A percentile compares a stretch with the other conserved stretches of the same genome.
Evolutionary conservation across 441 rosid species (phyloP).

Genomic region (Macaranga tanarius): DNA sequence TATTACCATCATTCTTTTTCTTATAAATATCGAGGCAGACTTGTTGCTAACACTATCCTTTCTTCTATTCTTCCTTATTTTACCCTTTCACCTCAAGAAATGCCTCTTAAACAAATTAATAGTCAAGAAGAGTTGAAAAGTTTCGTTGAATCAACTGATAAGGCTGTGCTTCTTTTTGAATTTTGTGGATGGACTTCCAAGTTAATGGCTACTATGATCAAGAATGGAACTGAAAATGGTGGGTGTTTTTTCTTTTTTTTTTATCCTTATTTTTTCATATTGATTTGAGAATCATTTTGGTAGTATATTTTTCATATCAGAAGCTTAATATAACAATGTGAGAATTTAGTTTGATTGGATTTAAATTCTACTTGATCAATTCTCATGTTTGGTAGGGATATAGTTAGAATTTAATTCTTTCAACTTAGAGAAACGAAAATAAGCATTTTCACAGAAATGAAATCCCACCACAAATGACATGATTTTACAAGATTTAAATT

Average conservation of each 20-base stretch:
- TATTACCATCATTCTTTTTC: slow-evolving; percentile 66
- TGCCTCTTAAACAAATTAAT: slow-evolving; percentile 48
- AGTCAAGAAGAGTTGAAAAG: slow-evolving; percentile 49
- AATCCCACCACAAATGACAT: not conserved
- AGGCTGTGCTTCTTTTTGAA: slow-evolving; percentile 64
- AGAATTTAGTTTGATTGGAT: not conserved
- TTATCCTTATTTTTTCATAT: not conserved
- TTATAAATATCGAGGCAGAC: slow-evolving; percentile 69
- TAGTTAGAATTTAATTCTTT: no score
- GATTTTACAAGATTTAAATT: not conserved
- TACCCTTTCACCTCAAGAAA: slow-evolving; percentile 45
- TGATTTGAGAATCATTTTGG: not conserved
- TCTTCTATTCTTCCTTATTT: slow-evolving; percentile 53
- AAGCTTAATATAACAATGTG: no score
- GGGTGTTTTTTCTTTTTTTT: not conserved
- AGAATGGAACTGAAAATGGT: slow-evolving; percentile 47
- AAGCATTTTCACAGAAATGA: not conserved
- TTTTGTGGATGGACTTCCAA: slow-evolving; percentile 81
- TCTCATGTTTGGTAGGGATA: not conserved
- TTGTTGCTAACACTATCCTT: slow-evolving; percentile 56
- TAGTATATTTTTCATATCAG: not conserved
- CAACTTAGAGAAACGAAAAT: no score
- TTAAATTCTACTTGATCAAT: not conserved
- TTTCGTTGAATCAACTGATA: slow-evolving; percentile 74
- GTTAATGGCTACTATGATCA: slow-evolving; percentile 39